Evolutionary conservation across 1,139 yeast species (phyloP).

Genomic region (Ogataea hybrid): DNA sequence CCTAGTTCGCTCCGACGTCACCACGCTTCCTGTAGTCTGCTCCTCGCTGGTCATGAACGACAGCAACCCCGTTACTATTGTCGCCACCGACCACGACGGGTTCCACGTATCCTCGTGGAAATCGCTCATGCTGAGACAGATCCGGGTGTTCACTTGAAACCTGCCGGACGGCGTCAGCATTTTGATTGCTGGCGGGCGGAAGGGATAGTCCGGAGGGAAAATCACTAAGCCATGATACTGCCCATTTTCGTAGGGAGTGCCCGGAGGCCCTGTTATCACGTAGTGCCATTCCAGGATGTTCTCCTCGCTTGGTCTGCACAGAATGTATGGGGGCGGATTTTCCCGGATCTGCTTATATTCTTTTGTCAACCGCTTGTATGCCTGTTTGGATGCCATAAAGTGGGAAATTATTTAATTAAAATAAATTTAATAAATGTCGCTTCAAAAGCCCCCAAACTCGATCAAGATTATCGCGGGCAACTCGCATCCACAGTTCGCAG

Average conservation of each 20-base stretch:
- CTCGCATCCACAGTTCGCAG: slow-evolving; percentile 87
- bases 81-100: slow-evolving; percentile 91
- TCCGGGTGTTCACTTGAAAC: slow-evolving; percentile 69
- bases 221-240: slow-evolving; percentile 86
- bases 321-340: slow-evolving; percentile 77
- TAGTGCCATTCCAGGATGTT: slow-evolving; percentile 81
- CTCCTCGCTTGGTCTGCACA: slow-evolving; percentile 80
- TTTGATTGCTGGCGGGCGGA: slow-evolving; percentile 86
- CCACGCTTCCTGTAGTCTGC: slow-evolving; percentile 56
- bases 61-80: slow-evolving; percentile 78
- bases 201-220: slow-evolving; percentile 87
- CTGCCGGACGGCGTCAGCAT: slow-evolving; percentile 86
- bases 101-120: slow-evolving; percentile 95
- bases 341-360: slow-evolving; percentile 75
- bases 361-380: slow-evolving; percentile 55
- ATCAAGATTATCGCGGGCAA: slow-evolving; percentile 86
- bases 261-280: slow-evolving; percentile 79
- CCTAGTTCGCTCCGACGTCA: slow-evolving; percentile 49
- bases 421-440: slow-evolving; percentile 24
- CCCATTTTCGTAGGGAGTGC: slow-evolving; percentile 74
- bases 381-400: slow-evolving; percentile 38
- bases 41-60: slow-evolving; percentile 78
- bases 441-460: slow-evolving; percentile 42
- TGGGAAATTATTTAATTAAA: background rate
- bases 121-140: slow-evolving; percentile 88